These are phyloP conservation scores for Serendipita sp. DNA, from an alignment of 768 basidiomycete genomes.

Conservation along the genomic window DNA sequence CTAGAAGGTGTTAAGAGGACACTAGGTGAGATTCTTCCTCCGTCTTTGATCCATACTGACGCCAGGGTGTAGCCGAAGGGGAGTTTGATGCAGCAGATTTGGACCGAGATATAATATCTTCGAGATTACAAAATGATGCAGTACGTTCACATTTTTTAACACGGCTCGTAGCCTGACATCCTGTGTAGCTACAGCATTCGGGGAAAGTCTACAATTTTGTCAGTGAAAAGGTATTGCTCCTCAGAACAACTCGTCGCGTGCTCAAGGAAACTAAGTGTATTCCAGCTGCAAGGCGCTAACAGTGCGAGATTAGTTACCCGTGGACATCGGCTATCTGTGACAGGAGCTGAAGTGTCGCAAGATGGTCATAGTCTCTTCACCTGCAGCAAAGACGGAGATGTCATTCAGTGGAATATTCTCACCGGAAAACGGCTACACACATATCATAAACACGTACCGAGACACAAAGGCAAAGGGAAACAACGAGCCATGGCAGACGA, in stretches of 20 bases:
- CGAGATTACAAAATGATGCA: slow-evolving; percentile 84
- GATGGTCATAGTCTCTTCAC: slow-evolving; percentile 69
- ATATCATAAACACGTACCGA: slow-evolving; percentile 44
- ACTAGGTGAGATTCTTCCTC: slow-evolving; percentile 32
- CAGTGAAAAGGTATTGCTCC: slow-evolving; percentile 44
- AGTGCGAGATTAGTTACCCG: slow-evolving; percentile 40
- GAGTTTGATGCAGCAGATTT: slow-evolving; percentile 94
- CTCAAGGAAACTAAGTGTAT: too few relatives aligned
- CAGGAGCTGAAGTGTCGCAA: slow-evolving; percentile 63
- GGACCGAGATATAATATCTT: slow-evolving; percentile 81
- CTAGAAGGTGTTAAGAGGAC: slow-evolving; percentile 69
- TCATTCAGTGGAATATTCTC: slow-evolving; percentile 69
- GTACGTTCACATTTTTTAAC: slow-evolving; percentile 19
- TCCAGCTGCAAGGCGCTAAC: slow-evolving; percentile 21
- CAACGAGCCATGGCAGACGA: slow-evolving; percentile 23
- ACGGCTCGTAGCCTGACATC: not conserved
- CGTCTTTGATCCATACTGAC: not conserved
- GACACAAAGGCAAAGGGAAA: slow-evolving; percentile 43
- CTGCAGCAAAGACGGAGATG: slow-evolving; percentile 77
- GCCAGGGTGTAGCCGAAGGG: slow-evolving; percentile 43
- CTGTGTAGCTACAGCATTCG: slow-evolving; percentile 48
- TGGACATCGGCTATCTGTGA: slow-evolving; percentile 66
- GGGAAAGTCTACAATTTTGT: slow-evolving; percentile 76
- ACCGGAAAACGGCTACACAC: slow-evolving; percentile 44
- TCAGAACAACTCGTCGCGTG: slow-evolving; percentile 1